These are phyloP conservation scores for Stephania yunnanensis DNA, from an alignment of 164 flowering plant genomes.

Conservation along the genomic window DNA sequence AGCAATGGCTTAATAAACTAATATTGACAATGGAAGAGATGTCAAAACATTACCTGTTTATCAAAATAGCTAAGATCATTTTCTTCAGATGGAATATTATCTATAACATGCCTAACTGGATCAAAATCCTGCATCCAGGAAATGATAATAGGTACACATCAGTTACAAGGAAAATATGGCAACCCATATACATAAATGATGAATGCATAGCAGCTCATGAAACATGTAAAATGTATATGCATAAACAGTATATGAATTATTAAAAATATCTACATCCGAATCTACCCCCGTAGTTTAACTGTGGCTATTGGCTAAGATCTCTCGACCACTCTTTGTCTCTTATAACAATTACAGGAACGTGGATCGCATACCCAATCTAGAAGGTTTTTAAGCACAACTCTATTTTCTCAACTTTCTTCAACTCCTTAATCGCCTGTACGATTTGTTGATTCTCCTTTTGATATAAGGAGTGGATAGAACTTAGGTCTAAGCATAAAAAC, in stretches of 20 bases:
- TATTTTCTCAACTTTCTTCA: neutral
- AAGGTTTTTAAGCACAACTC: neutral
- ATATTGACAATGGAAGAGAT: neutral
- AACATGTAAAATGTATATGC: neutral
- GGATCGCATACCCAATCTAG: neutral
- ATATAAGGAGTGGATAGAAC: neutral
- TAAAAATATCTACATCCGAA: neutral
- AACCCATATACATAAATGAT: neutral
- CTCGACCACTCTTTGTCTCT: neutral
- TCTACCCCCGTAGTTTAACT: too few relatives aligned
- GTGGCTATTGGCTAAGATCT: too few relatives aligned
- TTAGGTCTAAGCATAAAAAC: neutral
- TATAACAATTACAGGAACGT: neutral
- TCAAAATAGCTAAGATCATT: conserved; percentile 68
- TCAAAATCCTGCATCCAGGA: conserved; percentile 73
- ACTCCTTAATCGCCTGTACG: neutral
- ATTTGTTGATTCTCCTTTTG: neutral
- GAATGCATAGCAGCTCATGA: neutral
- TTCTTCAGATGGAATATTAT: conserved; percentile 69
- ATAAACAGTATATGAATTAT: neutral
- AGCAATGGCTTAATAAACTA: neutral
- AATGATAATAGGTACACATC: conserved; percentile 8
- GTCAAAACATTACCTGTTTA: conserved; percentile 52
- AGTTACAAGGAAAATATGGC: neutral
- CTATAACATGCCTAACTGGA: conserved; percentile 70